Evolutionary conservation across 805 yeast genomes (phyloP).

Genomic region (Lachancea meyersii): DNA sequence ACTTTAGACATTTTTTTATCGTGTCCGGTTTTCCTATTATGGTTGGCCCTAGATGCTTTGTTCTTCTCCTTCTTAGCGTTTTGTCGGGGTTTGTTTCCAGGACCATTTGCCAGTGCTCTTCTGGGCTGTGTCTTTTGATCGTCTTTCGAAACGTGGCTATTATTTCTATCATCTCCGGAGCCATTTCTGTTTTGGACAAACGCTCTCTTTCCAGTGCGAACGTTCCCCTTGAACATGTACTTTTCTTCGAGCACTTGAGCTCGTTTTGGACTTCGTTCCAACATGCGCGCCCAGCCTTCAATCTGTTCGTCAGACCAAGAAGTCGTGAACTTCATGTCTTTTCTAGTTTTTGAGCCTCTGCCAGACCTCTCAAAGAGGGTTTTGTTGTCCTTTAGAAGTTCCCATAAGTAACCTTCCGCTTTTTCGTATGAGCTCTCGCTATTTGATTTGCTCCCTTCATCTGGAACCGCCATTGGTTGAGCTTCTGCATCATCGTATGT

Average conservation of each 20-base stretch:
- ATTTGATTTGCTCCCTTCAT: background rate
- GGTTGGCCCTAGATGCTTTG: conserved; percentile 55
- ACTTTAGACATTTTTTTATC: conserved; percentile 43
- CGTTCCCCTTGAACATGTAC: conserved; percentile 44
- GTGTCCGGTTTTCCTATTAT: conserved; percentile 58
- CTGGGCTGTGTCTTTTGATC: background rate
- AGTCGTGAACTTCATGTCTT: conserved; percentile 44
- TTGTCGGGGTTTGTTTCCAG: conserved; percentile 27
- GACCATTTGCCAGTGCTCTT: conserved; percentile 6
- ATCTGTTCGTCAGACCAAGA: conserved; percentile 85
- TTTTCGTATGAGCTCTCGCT: conserved; percentile 32
- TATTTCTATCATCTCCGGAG: background rate
- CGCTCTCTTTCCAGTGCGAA: conserved; percentile 27
- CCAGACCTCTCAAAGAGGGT: conserved; percentile 41
- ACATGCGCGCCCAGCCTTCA: conserved; percentile 87
- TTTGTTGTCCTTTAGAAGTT: conserved; percentile 46
- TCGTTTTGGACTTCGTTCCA: conserved; percentile 57
- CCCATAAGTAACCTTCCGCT: conserved; percentile 53
- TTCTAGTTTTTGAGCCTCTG: conserved; percentile 48
- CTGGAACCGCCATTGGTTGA: conserved; percentile 17
- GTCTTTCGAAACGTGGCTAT: background rate
- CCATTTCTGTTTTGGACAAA: conserved; percentile 18
- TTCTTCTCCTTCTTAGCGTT: conserved; percentile 46
- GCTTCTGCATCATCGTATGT: conserved; percentile 52
- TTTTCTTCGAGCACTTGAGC: conserved; percentile 58